Base-by-base conservation (phyloP, 2,329 filamentous ascomycete species). In the Graphium sp. region DNA sequence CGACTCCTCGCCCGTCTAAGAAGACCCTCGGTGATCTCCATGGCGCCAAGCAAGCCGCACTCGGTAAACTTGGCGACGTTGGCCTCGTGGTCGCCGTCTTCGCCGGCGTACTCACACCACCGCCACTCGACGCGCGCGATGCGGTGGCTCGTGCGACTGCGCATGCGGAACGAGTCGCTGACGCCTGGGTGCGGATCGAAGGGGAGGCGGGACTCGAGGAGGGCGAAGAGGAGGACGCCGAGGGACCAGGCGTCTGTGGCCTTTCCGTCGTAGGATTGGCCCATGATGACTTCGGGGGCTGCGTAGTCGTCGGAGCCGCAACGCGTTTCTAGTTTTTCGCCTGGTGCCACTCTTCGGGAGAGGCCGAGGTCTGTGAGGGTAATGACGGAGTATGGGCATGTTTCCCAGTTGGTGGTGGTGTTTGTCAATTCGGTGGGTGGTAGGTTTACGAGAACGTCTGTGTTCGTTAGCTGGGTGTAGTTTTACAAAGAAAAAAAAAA, bases 231-330 rank as follows among this genome's bases (percentile, higher is more conserved):
- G 3, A 95, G 58, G 2, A 98, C 89, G 29, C 89, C 89, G 1
- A 95, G 62, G 0, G 87, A 91, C 89, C 89, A 98, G 7, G 83
- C 84, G 46, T 98, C 89, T 1, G 80, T 93, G 2, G 77, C 71
- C 21, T 83, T 80, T 18, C 89, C 89, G 47, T 95, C 85, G 46
- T 98, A 98, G 6, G 82, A 73, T 45, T 93, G 82, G 15, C 87
- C 87, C 62, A 98, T 82, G 30, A 98, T 76, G 25, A 98, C 84
- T 49, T 98, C 89, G 1, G 89, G 89, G 0, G 89, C 87, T 2
- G 87, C 87, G 47, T 98, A 98, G 53, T 98, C 89, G 52, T 95
- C 89, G 22, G 81, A 92, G 18, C 89, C 89, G 49, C 89, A 98
- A 7, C 89, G 72, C 2, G 87, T 95, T 35, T 81, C 81, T n/a